Evolutionary conservation across 1,139 yeast species (phyloP), one percentile per base, ranked within the genome.

Genomic region (Yamadazyma sp.): DNA sequence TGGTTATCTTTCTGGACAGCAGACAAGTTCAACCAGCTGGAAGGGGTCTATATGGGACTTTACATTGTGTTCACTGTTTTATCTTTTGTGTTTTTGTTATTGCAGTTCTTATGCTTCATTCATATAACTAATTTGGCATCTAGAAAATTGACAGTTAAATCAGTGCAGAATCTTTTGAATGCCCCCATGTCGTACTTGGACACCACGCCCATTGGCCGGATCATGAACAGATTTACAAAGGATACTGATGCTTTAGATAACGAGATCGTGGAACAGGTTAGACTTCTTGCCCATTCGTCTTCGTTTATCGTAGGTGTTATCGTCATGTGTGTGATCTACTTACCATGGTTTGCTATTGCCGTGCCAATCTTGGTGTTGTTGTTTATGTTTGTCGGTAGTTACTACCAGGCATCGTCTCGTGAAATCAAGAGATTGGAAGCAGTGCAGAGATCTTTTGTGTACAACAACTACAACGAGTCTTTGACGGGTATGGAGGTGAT

Each of bases 1-100:
- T 89, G 96, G 95, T 67, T 89, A 44, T 82, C 96, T 1, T 89
- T 78, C 60, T 89, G 97, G 97, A 75, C 86, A 2, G 76, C 70
- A 25, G 37, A 68, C 40, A 80, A 76, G 57, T 87, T 83, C 20
- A 11, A 26, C 51, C 43, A 57, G 34, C 50, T 76, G 1, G 64
- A 73, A 37, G 73, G 76, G 4, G 77, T 78, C 45, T 89, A 89
- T 59, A 85, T 87, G 64, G 96, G 90, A 1, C 44, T 84, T 27
- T 85, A 84, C 51, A 78, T 82, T 34, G 64, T 80, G 74, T 72
- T 44, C 56, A 65, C 60, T 9, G 69, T 49, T 27, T 28, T 67
- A 5, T 18, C 21, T 21, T 57, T 75, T 29, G 64, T 73, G 32
- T 60, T 70, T 27, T 27, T 53, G 12, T 70, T 73, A 41, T 80